Evolutionary conservation across 441 rosid species (phyloP).

Genomic region (Gossypium gossypioides): DNA sequence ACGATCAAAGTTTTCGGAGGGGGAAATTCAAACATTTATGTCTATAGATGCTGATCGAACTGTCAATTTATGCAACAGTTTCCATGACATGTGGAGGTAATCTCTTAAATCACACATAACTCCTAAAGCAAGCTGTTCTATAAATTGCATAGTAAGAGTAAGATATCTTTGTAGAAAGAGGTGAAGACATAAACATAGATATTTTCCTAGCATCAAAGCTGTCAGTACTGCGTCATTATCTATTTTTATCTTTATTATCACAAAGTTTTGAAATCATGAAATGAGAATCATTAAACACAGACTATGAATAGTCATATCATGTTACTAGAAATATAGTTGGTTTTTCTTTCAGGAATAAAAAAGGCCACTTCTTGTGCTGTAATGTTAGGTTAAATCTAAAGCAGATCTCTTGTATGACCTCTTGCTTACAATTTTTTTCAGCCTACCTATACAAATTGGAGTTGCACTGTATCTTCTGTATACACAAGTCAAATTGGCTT

Average conservation of each 20-base stretch:
- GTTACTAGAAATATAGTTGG: not conserved
- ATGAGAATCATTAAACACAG: not conserved
- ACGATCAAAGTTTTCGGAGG: slow-evolving; percentile 71
- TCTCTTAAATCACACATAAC: slow-evolving; percentile 4
- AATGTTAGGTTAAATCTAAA: not conserved
- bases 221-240: not conserved
- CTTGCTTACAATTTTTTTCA: slow-evolving; percentile 30
- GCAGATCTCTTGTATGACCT: not conserved
- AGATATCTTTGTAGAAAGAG: not conserved
- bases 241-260: not conserved
- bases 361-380: not conserved
- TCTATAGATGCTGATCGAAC: slow-evolving; percentile 94
- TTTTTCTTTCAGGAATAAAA: not conserved
- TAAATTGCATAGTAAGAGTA: not conserved
- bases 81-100: slow-evolving; percentile 97
- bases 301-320: not conserved
- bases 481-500: slow-evolving; percentile 86
- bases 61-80: slow-evolving; percentile 79
- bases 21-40: slow-evolving; percentile 98
- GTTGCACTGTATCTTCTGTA: slow-evolving; percentile 78
- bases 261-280: not conserved
- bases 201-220: not conserved
- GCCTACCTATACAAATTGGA: slow-evolving; percentile 93
- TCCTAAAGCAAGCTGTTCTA: not conserved
- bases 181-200: not conserved